phyloP scores from a whole-genome alignment of 2,329 filamentous ascomycete species.

The Alternaria gansuensis region DNA sequence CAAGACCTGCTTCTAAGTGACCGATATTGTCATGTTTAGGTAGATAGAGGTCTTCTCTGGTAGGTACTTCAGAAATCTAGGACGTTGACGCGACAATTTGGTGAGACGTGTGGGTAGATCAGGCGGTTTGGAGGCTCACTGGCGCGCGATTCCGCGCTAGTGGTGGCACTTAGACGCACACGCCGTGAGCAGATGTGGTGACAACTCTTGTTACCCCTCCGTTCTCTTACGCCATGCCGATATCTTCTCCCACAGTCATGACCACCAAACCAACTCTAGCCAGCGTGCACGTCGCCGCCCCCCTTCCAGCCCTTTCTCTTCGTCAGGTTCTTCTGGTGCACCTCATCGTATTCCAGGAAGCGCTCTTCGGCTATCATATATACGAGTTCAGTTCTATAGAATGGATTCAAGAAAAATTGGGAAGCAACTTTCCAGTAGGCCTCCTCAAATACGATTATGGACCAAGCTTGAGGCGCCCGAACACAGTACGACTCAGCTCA shows the following conservation, averaged over 20 bases:
- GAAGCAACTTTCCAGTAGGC: background rate
- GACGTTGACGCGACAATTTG: background rate
- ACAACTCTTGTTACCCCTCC: background rate
- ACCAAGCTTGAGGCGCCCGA: background rate
- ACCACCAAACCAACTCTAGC: background rate
- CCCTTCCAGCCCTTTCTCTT: background rate
- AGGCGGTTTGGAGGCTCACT: background rate
- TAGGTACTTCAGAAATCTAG: background rate
- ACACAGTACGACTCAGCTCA: background rate
- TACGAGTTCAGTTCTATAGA: background rate
- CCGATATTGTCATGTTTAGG: background rate
- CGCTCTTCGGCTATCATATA: slow-evolving; percentile 1
- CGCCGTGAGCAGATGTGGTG: background rate
- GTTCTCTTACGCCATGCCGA: background rate
- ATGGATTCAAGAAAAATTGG: background rate
- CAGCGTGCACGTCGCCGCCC: background rate
- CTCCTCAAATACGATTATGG: background rate
- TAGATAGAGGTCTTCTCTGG: background rate
- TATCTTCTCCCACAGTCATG: background rate
- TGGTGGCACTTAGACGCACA: background rate
- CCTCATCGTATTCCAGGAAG: slow-evolving; percentile 8
- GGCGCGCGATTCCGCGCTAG: background rate
- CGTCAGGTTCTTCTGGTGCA: slow-evolving; percentile 5
- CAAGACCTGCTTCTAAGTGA: background rate
- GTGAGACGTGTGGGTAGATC: background rate